Percentiles rank a stretch among this genome's conserved stretches.
phyloP scores from a whole-genome alignment of 2,329 filamentous ascomycete genomes.

The Paecilomyces sp. region DNA sequence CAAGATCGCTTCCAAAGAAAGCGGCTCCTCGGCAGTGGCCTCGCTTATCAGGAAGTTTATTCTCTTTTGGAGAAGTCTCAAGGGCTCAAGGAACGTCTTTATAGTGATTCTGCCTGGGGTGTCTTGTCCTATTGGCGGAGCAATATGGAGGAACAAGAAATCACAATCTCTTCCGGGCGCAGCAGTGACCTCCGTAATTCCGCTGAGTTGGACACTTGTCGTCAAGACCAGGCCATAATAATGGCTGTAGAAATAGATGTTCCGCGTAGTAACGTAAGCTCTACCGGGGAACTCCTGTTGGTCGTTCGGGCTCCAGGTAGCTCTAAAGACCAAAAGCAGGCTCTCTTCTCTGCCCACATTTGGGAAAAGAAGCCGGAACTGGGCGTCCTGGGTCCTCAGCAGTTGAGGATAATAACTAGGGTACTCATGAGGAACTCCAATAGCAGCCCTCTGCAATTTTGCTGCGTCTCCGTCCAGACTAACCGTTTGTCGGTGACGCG shows the following conservation, averaged over 20 bases:
- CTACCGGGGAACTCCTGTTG: slow-evolving; percentile 74
- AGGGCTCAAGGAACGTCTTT: slow-evolving; percentile 86
- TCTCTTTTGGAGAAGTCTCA: slow-evolving; percentile 72
- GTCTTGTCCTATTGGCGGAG: slow-evolving; percentile 54
- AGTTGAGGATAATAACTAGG: slow-evolving; percentile 71
- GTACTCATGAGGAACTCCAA: slow-evolving; percentile 48
- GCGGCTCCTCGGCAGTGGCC: slow-evolving; percentile 63
- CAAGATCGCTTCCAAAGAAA: slow-evolving; percentile 63
- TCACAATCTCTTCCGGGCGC: slow-evolving; percentile 88
- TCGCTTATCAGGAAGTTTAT: slow-evolving; percentile 82
- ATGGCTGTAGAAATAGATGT: slow-evolving; percentile 95
- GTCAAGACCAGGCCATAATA: slow-evolving; percentile 86
- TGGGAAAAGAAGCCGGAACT: slow-evolving; percentile 88
- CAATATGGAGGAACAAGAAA: slow-evolving; percentile 78
- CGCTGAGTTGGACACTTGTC: slow-evolving; percentile 66
- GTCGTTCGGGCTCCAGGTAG: slow-evolving; percentile 75
- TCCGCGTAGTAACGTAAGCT: slow-evolving; percentile 77
- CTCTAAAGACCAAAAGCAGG: slow-evolving; percentile 84
- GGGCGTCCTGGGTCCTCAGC: slow-evolving; percentile 78
- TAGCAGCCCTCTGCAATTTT: slow-evolving; percentile 25
- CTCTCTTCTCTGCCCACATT: slow-evolving; percentile 70
- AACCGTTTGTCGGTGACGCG: slow-evolving; percentile 49
- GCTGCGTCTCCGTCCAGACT: slow-evolving; percentile 44
- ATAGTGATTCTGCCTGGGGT: slow-evolving; percentile 71
- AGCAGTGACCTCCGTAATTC: slow-evolving; percentile 81